These are phyloP conservation scores for Alternaria panax DNA, from an alignment of 2,329 filamentous ascomycete genomes.

Conservation along the genomic window DNA sequence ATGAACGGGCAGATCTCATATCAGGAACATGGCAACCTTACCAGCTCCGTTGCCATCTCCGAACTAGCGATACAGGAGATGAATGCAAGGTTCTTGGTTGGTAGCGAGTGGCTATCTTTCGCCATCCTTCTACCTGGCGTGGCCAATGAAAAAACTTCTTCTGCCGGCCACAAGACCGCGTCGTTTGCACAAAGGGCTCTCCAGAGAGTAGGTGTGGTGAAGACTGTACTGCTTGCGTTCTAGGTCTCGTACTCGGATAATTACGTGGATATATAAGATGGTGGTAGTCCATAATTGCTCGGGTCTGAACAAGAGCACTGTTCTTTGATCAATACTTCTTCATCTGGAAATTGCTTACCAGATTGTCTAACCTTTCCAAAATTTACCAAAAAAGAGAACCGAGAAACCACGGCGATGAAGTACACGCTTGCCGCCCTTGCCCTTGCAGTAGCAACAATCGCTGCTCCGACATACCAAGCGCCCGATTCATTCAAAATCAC, in stretches of 20 bases:
- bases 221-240: slow-evolving; percentile 21
- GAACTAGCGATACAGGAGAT: slow-evolving; percentile 15
- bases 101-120: slow-evolving; percentile 32
- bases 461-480: slow-evolving; percentile 26
- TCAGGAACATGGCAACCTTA: slow-evolving; percentile 27
- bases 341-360: background rate
- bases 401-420: slow-evolving; percentile 31
- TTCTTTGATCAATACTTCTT: background rate
- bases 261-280: slow-evolving; percentile 34
- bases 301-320: slow-evolving; percentile 11
- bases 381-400: background rate
- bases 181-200: slow-evolving; percentile 15
- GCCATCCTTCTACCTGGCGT: slow-evolving; percentile 6
- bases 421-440: slow-evolving; percentile 31
- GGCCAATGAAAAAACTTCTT: slow-evolving; percentile 21
- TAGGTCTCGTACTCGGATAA: slow-evolving; percentile 34
- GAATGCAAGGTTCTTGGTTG: slow-evolving; percentile 16
- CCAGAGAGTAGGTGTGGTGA: slow-evolving; percentile 17
- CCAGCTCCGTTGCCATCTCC: slow-evolving; percentile 24
- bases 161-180: slow-evolving; percentile 29
- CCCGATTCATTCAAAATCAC: slow-evolving; percentile 44
- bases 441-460: slow-evolving; percentile 32
- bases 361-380: background rate
- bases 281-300: slow-evolving; percentile 26
- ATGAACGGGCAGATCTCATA: slow-evolving; percentile 27